Evolutionary conservation across 2,329 filamentous ascomycete species (phyloP).

Genomic region (Neoscytalidium dimidiatum): DNA sequence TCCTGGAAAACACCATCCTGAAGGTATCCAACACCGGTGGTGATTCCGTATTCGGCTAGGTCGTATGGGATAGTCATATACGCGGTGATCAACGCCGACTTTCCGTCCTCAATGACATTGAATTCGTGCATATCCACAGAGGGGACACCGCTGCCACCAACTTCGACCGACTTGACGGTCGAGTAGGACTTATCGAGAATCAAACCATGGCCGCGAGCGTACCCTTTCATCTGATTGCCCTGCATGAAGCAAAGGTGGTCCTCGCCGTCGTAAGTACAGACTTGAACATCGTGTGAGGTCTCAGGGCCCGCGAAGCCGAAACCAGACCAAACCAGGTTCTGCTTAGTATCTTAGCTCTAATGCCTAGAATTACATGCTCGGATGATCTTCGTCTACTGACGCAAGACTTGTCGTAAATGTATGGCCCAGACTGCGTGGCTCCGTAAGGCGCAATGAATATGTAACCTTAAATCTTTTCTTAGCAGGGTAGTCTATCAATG

Average conservation of each 20-base stretch:
- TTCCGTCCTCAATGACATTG: constrained; percentile 47
- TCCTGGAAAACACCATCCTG: constrained; percentile 57
- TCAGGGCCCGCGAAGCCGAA: constrained; percentile 51
- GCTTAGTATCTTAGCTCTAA: neutral
- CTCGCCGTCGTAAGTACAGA: constrained; percentile 50
- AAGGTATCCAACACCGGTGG: constrained; percentile 51
- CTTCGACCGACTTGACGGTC: constrained; percentile 49
- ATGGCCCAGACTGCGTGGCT: constrained; percentile 50
- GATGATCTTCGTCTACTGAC: constrained; percentile 29
- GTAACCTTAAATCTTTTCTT: constrained; percentile 39
- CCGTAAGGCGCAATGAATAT: constrained; percentile 55
- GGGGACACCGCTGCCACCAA: constrained; percentile 35
- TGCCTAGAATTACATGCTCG: neutral
- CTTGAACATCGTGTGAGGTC: constrained; percentile 50
- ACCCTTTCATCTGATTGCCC: constrained; percentile 54
- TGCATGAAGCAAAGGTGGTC: constrained; percentile 56
- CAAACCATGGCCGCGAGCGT: constrained; percentile 53
- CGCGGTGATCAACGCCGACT: constrained; percentile 38
- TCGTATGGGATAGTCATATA: constrained; percentile 46
- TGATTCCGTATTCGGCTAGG: constrained; percentile 43
- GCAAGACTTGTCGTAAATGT: constrained; percentile 55
- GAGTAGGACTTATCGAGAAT: constrained; percentile 54
- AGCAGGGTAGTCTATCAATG: neutral
- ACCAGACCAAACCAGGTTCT: constrained; percentile 54
- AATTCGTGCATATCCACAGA: constrained; percentile 57